Percentiles rank a stretch among this genome's conserved stretches.
phyloP scores from a whole-genome alignment of 2,329 filamentous ascomycete species.

The Aureobasidium mangrovei region DNA sequence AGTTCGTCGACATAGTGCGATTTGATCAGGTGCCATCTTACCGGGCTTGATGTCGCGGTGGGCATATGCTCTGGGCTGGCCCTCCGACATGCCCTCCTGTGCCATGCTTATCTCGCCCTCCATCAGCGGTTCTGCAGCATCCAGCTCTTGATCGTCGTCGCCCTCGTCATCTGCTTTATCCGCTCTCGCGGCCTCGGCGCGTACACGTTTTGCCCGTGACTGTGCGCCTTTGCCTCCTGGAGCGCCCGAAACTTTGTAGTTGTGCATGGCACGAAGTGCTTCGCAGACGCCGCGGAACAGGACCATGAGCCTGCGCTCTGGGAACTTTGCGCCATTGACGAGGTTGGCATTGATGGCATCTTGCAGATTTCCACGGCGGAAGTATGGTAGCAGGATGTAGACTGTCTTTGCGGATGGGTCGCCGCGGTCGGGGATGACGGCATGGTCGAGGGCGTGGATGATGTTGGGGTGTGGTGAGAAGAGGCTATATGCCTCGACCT shows the following conservation, averaged over 20 bases:
- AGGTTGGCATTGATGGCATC: constrained; percentile 98
- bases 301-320: constrained; percentile 77
- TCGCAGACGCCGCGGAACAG: constrained; percentile 87
- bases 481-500: constrained; percentile 92
- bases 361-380: constrained; percentile 87
- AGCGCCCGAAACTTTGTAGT: constrained; percentile 60
- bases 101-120: constrained; percentile 62
- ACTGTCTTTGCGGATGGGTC: constrained; percentile 77
- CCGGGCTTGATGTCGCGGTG: constrained; percentile 97
- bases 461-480: constrained; percentile 79
- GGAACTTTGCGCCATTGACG: constrained; percentile 86
- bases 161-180: constrained; percentile 40
- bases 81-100: constrained; percentile 59
- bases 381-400: constrained; percentile 94
- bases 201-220: constrained; percentile 46
- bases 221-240: constrained; percentile 42
- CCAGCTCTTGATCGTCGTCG: constrained; percentile 53
- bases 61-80: constrained; percentile 70
- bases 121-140: constrained; percentile 77
- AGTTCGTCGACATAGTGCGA: background rate
- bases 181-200: constrained; percentile 47
- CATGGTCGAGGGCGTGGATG: constrained; percentile 77
- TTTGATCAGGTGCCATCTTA: constrained; percentile 32
- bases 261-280: constrained; percentile 83
- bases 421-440: constrained; percentile 60